Base-by-base conservation (phyloP, 108 stramenopile species). In the Ochromonas danica region DNA sequence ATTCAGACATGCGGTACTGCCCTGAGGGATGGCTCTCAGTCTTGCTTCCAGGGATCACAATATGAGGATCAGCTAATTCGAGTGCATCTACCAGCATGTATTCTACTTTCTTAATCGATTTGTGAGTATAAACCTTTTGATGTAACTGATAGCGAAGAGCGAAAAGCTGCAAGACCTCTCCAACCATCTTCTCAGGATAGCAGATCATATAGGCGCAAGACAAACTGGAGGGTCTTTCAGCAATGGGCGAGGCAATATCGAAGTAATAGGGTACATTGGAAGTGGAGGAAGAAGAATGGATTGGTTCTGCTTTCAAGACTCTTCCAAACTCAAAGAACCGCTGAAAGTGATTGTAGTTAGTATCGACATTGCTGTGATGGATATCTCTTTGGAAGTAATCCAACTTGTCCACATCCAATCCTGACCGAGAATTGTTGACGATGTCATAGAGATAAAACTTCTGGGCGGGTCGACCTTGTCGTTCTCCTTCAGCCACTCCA, bases 321-420 rank as follows among this genome's bases (percentile, higher is more conserved):
- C 63, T 22, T 31, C 63, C 63, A 67, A 67, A 33, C 31, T 22
- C 17, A 67, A 67, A 33, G 31, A 67, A 67, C 31, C 63, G 63
- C 51, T 57, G 51, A 57, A 57, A 57, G 51, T 57, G 51, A 57
- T 57, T 57, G 51, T 57, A 57, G 51, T 57, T 57, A 57, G 51
- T 57, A 33, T 67, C 63, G 17, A 67, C 63, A 67, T 67, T 67
- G 30, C 30, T 80, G 39, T 88, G 88, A 39, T 83, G 71, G 43
- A 78, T 65, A 85, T 96, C 95, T 45, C 95, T 79, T 30, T 91
- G 91, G 78, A 92, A 93, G 81, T 97, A 97, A 81, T 97, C 96
- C 35, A 94, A 87, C 71, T 97, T 97, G 79, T 97, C 96, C 22
- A 94, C 94, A 78, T 97, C 96, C 2, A 95, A 80, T 0, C 96